Evolutionary conservation across 2,329 filamentous ascomycete species (phyloP), one percentile per base, ranked within the genome.

Genomic region (Samsoniella hepiali): DNA sequence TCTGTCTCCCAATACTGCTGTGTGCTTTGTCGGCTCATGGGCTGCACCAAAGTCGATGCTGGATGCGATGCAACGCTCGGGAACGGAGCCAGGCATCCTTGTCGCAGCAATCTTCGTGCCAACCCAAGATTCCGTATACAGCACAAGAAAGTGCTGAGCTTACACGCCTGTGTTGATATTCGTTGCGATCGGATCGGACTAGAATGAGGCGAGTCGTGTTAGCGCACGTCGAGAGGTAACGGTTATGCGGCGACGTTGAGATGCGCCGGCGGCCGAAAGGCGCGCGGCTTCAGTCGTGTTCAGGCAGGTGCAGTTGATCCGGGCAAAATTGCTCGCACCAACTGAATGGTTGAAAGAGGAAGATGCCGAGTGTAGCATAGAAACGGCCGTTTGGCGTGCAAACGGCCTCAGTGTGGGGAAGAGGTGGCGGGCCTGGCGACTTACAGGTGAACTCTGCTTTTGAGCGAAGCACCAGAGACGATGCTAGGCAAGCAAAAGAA

Each of bases 321-420:
- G 53, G 29, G 7, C 17, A 32, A 44, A 8, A 27, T 22, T 5
- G 44, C 11, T 22, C 32, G 47, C 15, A 29, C 17, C 42, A 10
- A 58, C 8, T 7, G 36, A n/a, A 53, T 22, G 17, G 15, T 44
- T 49, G 47, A 31, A 60, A 13, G 47, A 32, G 13, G 47, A 60
- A 42, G 47, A 31, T 7, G 34, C 13, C 13, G 36, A 9, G 36
- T 42, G 45, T 40, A 44, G 45, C 47, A 60, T 29, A 3, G 9
- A 42, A 27, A 27, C 27, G 13, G 7, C 58, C 58, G 58, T 60
- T 60, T 60, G 58, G 31, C 58, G 31, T 53, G 58, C 58, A 60
- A 60, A 60, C 47, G 58, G 58, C 51, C 42, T 49, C 45, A 36
- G 47, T 60, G 58, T 38, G 58, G 58, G 47, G 58, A 60, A 60